Base-by-base conservation (phyloP, 495 filamentous ascomycete genomes). In the Penicillium odoratum region DNA sequence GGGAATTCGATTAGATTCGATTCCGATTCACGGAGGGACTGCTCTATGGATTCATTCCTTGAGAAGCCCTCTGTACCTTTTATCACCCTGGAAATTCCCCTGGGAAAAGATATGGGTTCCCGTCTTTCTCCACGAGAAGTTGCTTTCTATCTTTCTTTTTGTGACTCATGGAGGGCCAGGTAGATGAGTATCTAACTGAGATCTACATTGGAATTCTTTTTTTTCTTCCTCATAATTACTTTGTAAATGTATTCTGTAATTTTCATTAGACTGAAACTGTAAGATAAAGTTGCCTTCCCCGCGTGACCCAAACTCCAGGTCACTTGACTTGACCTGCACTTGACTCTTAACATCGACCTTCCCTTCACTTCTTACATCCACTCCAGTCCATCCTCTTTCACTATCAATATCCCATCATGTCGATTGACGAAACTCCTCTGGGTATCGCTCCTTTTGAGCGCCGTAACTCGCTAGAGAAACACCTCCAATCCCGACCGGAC, bases 401-500 rank as follows among this genome's bases (percentile, higher is more conserved):
- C 15, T 25, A 56, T 56, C 48, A 33, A 48, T 40, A 51, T 30
- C 9, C 48, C 60, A 73, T 13, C 45, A 72, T 74, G 70, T 61
- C 60, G 48, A 65, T 78, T 64, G 75, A 79, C 64, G 64, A 75
- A 21, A 70, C 70, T 48, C 65, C 76, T 44, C 64, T 76, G 56
- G 54, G 63, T 16, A 62, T 62, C 42, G 87, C 88, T n/a, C 83
- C 88, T 53, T 76, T 82, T 58, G 86, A 86, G 62, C 87, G 92
- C 63, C 90, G 90, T 72, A 87, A 95, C 76, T 92, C 89, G n/a
- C 84, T 97, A 31, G 91, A 94, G 74, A 90, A 89, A 64, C 89
- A 93, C 65, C 82, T 96, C 56, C 83, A 87, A 66, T 83, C 83
- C 55, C 88, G 92, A 38, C 92, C 92, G 10, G 89, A 92, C 21